These are phyloP conservation scores for Metschnikowia drakensbergensis DNA, from an alignment of 805 yeast genomes.

Conservation along the genomic window DNA sequence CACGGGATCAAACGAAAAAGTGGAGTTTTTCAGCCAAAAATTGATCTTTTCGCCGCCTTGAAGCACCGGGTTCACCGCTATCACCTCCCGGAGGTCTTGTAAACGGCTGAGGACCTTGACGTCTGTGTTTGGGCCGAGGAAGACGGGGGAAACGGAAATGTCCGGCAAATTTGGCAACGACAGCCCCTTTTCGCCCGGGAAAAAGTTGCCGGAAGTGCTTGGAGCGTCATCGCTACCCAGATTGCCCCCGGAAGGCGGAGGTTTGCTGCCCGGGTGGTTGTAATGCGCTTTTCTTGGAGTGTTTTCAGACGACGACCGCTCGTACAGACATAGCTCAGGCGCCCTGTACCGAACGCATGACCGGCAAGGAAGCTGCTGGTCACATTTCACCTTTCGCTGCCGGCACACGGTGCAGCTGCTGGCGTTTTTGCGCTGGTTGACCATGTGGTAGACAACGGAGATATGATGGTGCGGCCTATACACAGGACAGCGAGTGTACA, in stretches of 20 bases:
- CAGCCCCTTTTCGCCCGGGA: neutral
- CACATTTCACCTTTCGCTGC: constrained; percentile 18
- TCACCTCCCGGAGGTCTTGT: neutral
- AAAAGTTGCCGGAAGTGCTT: neutral
- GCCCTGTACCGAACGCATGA: constrained; percentile 16
- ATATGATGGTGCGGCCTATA: neutral
- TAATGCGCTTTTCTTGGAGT: neutral
- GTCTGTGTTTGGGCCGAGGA: constrained; percentile 9
- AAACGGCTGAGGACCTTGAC: constrained; percentile 7
- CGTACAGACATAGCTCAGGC: constrained; percentile 13
- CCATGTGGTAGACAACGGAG: neutral
- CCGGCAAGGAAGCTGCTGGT: constrained; percentile 14
- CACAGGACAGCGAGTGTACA: neutral
- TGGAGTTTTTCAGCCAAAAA: constrained; percentile 11
- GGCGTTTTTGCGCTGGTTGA: neutral
- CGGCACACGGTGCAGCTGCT: constrained; percentile 10
- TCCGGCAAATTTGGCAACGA: neutral
- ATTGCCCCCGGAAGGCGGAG: too few relatives aligned
- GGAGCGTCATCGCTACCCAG: too few relatives aligned
- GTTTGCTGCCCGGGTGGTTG: neutral
- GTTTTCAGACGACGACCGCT: neutral
- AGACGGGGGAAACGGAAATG: constrained; percentile 1
- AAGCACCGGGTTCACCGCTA: constrained; percentile 16
- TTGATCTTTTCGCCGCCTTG: constrained; percentile 6
- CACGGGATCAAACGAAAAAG: constrained; percentile 10